Evolutionary conservation across 495 filamentous ascomycete genomes (phyloP).

Genomic region (Hypoxylon lenormandii): DNA sequence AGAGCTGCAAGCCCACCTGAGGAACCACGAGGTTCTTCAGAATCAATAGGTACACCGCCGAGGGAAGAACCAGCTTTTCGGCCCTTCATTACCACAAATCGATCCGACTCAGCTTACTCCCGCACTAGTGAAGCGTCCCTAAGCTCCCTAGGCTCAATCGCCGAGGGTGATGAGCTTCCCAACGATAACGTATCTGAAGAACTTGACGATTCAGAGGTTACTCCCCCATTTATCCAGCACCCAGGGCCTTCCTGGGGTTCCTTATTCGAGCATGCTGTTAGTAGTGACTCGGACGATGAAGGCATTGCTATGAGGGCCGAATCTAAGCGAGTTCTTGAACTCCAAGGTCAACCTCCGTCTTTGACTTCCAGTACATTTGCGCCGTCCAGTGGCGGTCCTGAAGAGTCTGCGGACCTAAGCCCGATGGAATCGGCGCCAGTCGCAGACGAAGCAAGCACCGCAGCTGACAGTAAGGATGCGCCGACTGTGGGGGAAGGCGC

Average conservation of each 20-base stretch:
- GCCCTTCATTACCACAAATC: not conserved
- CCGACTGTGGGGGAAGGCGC: not conserved
- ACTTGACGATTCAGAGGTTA: not conserved
- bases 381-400: not conserved
- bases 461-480: not conserved
- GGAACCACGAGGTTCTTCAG: not conserved
- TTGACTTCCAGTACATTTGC: not conserved
- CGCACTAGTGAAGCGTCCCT: constrained; percentile 11
- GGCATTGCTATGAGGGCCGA: constrained; percentile 44
- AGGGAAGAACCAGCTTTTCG: constrained; percentile 13
- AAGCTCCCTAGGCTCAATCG: constrained; percentile 39
- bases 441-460: not conserved
- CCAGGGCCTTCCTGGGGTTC: constrained; percentile 41
- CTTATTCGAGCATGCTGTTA: constrained; percentile 11
- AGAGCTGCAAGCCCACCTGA: not conserved
- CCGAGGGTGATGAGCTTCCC: constrained; percentile 39
- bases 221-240: constrained; percentile 31
- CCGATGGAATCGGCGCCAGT: not conserved
- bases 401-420: not conserved
- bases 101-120: not conserved
- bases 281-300: constrained; percentile 43
- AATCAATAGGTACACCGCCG: not conserved
- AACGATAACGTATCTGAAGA: constrained; percentile 5
- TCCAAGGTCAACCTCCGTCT: not conserved
- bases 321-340: constrained; percentile 15